Percentiles rank a stretch among this genome's conserved stretches.
Evolutionary conservation across 129 eudicot species (phyloP).

Genomic region (Arctium minus): DNA sequence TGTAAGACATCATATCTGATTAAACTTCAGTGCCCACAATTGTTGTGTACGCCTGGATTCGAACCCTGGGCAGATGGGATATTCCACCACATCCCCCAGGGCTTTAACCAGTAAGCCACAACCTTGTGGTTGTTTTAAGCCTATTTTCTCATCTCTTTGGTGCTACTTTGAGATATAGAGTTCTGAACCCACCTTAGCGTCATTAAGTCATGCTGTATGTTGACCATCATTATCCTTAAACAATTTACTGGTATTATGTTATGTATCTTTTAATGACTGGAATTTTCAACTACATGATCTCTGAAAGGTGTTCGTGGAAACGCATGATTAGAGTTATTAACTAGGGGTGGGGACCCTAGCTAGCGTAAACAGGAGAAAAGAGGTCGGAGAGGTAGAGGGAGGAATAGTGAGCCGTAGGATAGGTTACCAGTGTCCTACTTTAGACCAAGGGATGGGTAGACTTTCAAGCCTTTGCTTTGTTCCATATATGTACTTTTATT

Average conservation of each 20-base stretch:
- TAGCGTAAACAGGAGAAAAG: background rate
- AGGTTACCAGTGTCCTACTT: too few species aligned
- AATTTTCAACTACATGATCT: background rate
- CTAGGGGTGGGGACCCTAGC: background rate
- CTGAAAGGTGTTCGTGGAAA: background rate
- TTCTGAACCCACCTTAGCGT: background rate
- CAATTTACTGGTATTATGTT: background rate
- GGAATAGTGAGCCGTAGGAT: background rate
- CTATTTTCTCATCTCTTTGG: background rate
- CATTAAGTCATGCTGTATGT: background rate
- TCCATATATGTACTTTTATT: background rate
- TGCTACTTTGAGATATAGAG: background rate
- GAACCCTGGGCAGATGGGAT: too few species aligned
- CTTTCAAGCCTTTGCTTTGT: background rate
- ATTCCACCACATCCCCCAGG: too few species aligned
- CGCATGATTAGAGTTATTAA: background rate
- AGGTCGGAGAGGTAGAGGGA: background rate
- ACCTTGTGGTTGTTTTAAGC: background rate
- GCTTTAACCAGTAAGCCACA: too few species aligned
- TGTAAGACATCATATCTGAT: too few species aligned
- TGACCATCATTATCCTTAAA: background rate
- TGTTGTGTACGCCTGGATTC: too few species aligned
- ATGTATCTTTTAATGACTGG: background rate
- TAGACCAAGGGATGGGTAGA: background rate
- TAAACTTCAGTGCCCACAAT: too few species aligned